phyloP scores from a whole-genome alignment of 805 yeast species.

The Candida vaughaniae region DNA sequence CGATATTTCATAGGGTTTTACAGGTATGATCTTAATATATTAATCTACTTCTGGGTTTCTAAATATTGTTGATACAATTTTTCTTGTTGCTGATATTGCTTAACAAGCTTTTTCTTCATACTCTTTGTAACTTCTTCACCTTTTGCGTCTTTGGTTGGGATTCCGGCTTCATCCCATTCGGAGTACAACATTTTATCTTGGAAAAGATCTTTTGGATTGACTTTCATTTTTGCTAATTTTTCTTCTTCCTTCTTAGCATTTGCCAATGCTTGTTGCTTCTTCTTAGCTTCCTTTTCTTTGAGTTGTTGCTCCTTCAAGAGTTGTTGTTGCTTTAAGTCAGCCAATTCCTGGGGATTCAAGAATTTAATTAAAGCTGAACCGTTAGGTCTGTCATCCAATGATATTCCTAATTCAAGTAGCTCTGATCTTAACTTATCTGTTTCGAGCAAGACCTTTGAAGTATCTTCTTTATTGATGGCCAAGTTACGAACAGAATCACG shows the following conservation, averaged over 20 bases:
- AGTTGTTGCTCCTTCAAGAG: conserved; percentile 60
- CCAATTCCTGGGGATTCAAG: conserved; percentile 65
- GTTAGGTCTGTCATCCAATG: conserved; percentile 83
- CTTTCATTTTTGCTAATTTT: conserved; percentile 62
- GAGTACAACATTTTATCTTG: conserved; percentile 52
- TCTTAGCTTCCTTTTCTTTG: conserved; percentile 58
- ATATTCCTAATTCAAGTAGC: conserved; percentile 71
- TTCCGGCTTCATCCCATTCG: conserved; percentile 82
- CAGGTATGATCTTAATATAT: no score
- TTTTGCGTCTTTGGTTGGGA: conserved; percentile 71
- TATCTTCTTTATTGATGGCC: conserved; percentile 62
- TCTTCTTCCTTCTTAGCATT: conserved; percentile 65
- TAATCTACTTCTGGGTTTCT: conserved; percentile 2
- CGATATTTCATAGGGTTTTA: no score
- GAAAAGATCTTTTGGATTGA: conserved; percentile 74
- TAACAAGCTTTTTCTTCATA: conserved; percentile 75
- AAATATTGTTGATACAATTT: conserved; percentile 73
- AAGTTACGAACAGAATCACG: conserved; percentile 76
- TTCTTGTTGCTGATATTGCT: conserved; percentile 76
- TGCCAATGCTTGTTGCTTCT: conserved; percentile 47
- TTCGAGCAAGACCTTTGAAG: conserved; percentile 56
- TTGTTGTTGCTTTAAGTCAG: conserved; percentile 60
- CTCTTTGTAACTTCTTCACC: conserved; percentile 89
- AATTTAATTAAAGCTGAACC: conserved; percentile 85
- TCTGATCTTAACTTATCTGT: conserved; percentile 75